phyloP scores from a whole-genome alignment of 169 alveolate genomes.

The Cryptosporidium andersoni region DNA sequence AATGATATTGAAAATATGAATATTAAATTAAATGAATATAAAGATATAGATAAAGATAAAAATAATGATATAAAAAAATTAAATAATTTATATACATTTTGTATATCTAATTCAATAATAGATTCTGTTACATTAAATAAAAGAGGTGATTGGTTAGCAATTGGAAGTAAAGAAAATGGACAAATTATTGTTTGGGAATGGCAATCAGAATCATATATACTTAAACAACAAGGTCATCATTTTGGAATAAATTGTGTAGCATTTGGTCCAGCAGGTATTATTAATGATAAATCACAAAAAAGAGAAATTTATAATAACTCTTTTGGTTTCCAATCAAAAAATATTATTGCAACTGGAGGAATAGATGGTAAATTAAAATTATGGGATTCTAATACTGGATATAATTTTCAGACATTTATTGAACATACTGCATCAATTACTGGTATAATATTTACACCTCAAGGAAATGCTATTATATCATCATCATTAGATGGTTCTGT shows the following conservation, averaged over 20 bases:
- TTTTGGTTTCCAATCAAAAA: slow-evolving; percentile 86
- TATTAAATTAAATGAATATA: not conserved
- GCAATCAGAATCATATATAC: slow-evolving; percentile 96
- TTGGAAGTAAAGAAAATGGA: slow-evolving; percentile 85
- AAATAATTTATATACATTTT: slow-evolving; percentile 47
- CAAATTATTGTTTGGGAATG: slow-evolving; percentile 98
- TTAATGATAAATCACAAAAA: slow-evolving; percentile 33
- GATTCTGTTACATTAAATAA: slow-evolving; percentile 53
- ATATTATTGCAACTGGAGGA: slow-evolving; percentile 95
- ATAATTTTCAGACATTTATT: slow-evolving; percentile 93
- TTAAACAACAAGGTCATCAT: slow-evolving; percentile 94
- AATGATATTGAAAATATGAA: slow-evolving; percentile 5
- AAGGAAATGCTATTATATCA: slow-evolving; percentile 92
- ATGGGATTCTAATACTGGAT: slow-evolving; percentile 94
- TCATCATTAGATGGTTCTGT: slow-evolving; percentile 98
- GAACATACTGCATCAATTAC: slow-evolving; percentile 94
- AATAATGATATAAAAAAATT: not conserved
- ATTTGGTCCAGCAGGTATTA: slow-evolving; percentile 57
- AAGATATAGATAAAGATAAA: not conserved
- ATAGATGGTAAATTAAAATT: slow-evolving; percentile 95
- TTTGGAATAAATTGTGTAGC: slow-evolving; percentile 77
- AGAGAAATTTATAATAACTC: slow-evolving; percentile 63
- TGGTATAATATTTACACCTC: slow-evolving; percentile 90
- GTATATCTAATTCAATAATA: slow-evolving; percentile 41
- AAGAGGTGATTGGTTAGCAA: slow-evolving; percentile 91